Evolutionary conservation across 1,139 yeast species (phyloP).

Genomic region (Insectozyma bohioensis): DNA sequence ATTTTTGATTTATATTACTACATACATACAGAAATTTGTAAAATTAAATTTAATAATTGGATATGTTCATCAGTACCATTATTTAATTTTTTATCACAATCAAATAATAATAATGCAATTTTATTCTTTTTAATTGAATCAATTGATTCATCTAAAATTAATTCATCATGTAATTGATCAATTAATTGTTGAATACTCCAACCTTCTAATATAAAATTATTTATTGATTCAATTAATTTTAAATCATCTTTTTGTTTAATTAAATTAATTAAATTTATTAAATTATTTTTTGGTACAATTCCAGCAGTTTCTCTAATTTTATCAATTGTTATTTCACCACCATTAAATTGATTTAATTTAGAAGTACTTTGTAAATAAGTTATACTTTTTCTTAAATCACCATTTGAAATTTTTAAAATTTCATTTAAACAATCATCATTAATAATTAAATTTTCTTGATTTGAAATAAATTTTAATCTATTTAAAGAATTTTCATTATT

Average conservation of each 20-base stretch:
- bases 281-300: constrained; percentile 59
- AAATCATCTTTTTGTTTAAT: constrained; percentile 29
- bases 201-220: constrained; percentile 65
- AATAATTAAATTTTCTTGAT: constrained; percentile 51
- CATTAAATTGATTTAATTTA: constrained; percentile 36
- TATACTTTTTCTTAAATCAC: constrained; percentile 92
- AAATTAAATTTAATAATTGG: constrained; percentile 69
- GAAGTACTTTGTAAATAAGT: constrained; percentile 89
- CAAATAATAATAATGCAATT: constrained; percentile 65
- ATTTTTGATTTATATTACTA: too few relatives aligned
- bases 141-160: constrained; percentile 58
- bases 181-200: constrained; percentile 85
- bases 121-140: constrained; percentile 58
- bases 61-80: constrained; percentile 92
- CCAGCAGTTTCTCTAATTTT: constrained; percentile 82
- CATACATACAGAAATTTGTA: constrained; percentile 65
- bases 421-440: constrained; percentile 53
- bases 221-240: constrained; percentile 47
- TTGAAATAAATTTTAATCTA: constrained; percentile 63
- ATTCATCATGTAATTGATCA: constrained; percentile 74
- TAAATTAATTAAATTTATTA: constrained; percentile 44
- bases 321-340: constrained; percentile 35
- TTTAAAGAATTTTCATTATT: constrained; percentile 68
- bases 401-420: constrained; percentile 69
- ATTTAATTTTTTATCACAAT: constrained; percentile 70